Percentiles rank a stretch among this genome's conserved stretches.
Evolutionary conservation across 2,329 filamentous ascomycete genomes (phyloP).

Genomic region (Pseudogymnoascus sp.): DNA sequence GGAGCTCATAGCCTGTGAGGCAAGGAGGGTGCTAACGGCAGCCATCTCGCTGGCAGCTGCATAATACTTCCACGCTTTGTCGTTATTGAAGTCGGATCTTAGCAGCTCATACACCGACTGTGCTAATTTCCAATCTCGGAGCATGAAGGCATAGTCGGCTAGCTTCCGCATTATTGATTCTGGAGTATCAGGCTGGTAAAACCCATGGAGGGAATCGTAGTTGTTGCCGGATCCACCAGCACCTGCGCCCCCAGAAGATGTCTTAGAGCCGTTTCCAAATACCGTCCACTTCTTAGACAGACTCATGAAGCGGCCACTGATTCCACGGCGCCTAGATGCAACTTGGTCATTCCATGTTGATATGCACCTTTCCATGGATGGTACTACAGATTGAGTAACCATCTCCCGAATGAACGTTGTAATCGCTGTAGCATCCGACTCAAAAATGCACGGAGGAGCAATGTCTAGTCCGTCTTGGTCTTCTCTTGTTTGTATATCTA

Average conservation of each 20-base stretch:
- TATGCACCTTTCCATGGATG: slow-evolving; percentile 89
- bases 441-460: slow-evolving; percentile 72
- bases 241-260: slow-evolving; percentile 47
- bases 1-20: slow-evolving; percentile 61
- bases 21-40: slow-evolving; percentile 72
- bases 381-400: slow-evolving; percentile 88
- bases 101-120: slow-evolving; percentile 88
- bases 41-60: slow-evolving; percentile 95
- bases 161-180: slow-evolving; percentile 91
- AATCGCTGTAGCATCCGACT: slow-evolving; percentile 83
- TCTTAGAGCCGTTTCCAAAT: slow-evolving; percentile 54
- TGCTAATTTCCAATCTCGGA: slow-evolving; percentile 90
- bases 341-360: slow-evolving; percentile 97
- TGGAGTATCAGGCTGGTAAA: slow-evolving; percentile 73
- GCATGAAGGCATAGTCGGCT: slow-evolving; percentile 93
- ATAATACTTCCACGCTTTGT: slow-evolving; percentile 95
- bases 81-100: slow-evolving; percentile 80
- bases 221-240: slow-evolving; percentile 52
- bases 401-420: slow-evolving; percentile 88
- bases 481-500: slow-evolving; percentile 61
- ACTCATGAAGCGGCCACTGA: slow-evolving; percentile 90
- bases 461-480: slow-evolving; percentile 63
- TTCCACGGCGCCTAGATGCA: slow-evolving; percentile 77
- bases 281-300: slow-evolving; percentile 83
- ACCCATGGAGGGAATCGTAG: slow-evolving; percentile 70